A percentile compares a stretch with the other conserved stretches of the same genome.
Conservation (phyloP, 345 rosid species). For the Raphanus sativus region DNA sequence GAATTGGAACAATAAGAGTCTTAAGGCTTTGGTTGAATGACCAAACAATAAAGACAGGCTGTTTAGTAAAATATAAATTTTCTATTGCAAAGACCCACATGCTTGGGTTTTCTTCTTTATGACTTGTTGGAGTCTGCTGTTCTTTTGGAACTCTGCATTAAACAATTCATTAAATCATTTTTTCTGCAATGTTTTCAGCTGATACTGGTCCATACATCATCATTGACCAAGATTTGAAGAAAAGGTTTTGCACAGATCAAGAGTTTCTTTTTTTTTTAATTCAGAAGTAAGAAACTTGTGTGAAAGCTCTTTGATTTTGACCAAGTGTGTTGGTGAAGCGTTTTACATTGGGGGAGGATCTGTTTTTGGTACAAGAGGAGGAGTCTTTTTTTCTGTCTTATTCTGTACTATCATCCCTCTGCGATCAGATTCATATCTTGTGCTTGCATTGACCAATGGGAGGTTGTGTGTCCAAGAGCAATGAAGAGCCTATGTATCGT, state of each 20-base stretch:
- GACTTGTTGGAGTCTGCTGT: slow-evolving; percentile 47
- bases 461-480: slow-evolving; percentile 80
- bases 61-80: slow-evolving; percentile 38
- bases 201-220: slow-evolving; percentile 38
- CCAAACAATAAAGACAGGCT: slow-evolving; percentile 52
- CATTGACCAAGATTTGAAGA: slow-evolving; percentile 55
- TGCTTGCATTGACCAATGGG: slow-evolving; percentile 68
- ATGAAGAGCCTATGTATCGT: slow-evolving; percentile 59
- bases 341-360: slow-evolving; percentile 49
- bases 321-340: slow-evolving; percentile 45
- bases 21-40: slow-evolving; percentile 38
- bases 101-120: slow-evolving; percentile 46
- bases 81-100: slow-evolving; percentile 65
- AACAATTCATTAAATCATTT: slow-evolving; percentile 49
- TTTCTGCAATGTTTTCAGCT: slow-evolving; percentile 51
- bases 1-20: slow-evolving; percentile 1
- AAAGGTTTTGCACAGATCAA: slow-evolving; percentile 38
- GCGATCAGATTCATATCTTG: slow-evolving; percentile 38
- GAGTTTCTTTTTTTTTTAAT: slow-evolving; percentile 16
- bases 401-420: slow-evolving; percentile 18
- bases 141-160: slow-evolving; percentile 38
- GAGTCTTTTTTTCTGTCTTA: too few relatives aligned
- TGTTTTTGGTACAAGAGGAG: too few relatives aligned
- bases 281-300: slow-evolving; percentile 19
- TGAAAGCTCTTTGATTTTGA: slow-evolving; percentile 41